phyloP scores from a whole-genome alignment of 129 eudicot species.

The Flaveria sonorensis region DNA sequence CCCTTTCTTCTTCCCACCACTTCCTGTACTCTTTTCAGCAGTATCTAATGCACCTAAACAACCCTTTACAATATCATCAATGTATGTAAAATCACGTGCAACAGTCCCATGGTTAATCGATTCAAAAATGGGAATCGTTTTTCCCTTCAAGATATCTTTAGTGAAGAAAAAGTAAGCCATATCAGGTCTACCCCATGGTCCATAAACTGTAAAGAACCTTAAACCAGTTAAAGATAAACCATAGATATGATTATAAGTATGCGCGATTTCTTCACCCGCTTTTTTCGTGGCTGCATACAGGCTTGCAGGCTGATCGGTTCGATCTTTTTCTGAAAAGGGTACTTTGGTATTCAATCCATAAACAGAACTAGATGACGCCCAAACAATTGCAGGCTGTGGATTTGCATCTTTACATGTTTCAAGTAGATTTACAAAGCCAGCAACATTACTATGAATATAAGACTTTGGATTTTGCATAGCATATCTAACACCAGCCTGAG shows the following conservation, averaged over 20 bases:
- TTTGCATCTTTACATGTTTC: slow-evolving; percentile 44
- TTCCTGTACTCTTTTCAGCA: slow-evolving; percentile 56
- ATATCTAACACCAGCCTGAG: slow-evolving; percentile 56
- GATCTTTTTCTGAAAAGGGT: slow-evolving; percentile 47
- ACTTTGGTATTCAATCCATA: slow-evolving; percentile 47
- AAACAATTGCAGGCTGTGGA: slow-evolving; percentile 57
- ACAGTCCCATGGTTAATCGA: slow-evolving; percentile 40
- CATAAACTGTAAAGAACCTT: slow-evolving; percentile 46
- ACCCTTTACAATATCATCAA: slow-evolving; percentile 55
- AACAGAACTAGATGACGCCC: slow-evolving; percentile 54
- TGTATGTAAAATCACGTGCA: slow-evolving; percentile 53
- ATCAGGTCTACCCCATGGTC: slow-evolving; percentile 53
- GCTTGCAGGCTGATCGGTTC: slow-evolving; percentile 58
- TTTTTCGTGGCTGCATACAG: slow-evolving; percentile 49
- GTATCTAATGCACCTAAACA: slow-evolving; percentile 58
- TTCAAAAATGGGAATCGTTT: slow-evolving; percentile 38
- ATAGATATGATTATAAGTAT: slow-evolving; percentile 52
- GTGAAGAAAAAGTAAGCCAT: slow-evolving; percentile 53
- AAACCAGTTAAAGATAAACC: slow-evolving; percentile 50
- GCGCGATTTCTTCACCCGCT: slow-evolving; percentile 48
- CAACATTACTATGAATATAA: slow-evolving; percentile 41
- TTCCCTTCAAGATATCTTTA: slow-evolving; percentile 42
- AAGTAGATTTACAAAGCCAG: slow-evolving; percentile 41
- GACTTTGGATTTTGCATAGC: slow-evolving; percentile 53
- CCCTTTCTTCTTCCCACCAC: slow-evolving; percentile 47